Percentiles rank a stretch among this genome's conserved stretches.
phyloP scores from a whole-genome alignment of 2,329 filamentous ascomycete species.

The Verticillium zaregamsianum region DNA sequence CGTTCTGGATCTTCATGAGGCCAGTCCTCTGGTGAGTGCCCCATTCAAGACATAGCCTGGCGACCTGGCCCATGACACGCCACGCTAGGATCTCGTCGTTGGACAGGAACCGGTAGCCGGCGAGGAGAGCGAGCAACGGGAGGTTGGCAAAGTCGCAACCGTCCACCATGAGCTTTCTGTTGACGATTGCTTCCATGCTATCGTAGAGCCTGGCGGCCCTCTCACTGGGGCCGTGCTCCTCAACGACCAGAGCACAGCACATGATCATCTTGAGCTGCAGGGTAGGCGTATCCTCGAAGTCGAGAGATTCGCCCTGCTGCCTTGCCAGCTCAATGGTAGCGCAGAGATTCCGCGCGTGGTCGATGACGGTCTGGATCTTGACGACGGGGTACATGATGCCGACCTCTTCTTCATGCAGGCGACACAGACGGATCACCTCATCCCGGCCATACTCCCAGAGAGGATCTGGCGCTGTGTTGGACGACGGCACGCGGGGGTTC shows the following conservation, averaged over 20 bases:
- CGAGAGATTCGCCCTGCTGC: slow-evolving; percentile 24
- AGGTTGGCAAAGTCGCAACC: slow-evolving; percentile 41
- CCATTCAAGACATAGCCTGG: slow-evolving; percentile 73
- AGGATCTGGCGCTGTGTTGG: slow-evolving; percentile 52
- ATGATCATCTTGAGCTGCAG: slow-evolving; percentile 79
- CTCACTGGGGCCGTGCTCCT: slow-evolving; percentile 74
- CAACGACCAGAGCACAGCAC: slow-evolving; percentile 71
- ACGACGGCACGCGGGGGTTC: slow-evolving; percentile 5
- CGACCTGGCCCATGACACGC: slow-evolving; percentile 79
- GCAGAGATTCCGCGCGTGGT: slow-evolving; percentile 66
- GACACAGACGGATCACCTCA: slow-evolving; percentile 74
- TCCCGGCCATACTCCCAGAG: slow-evolving; percentile 74
- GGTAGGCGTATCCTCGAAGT: slow-evolving; percentile 50
- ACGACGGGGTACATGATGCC: slow-evolving; percentile 89
- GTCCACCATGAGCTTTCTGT: slow-evolving; percentile 59
- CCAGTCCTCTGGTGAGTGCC: slow-evolving; percentile 79
- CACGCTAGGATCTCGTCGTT: slow-evolving; percentile 85
- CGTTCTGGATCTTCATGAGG: slow-evolving; percentile 63
- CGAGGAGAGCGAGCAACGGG: slow-evolving; percentile 47
- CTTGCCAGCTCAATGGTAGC: slow-evolving; percentile 62
- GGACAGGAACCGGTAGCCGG: slow-evolving; percentile 74
- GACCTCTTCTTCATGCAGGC: slow-evolving; percentile 83
- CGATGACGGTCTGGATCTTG: slow-evolving; percentile 66
- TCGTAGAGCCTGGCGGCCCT: slow-evolving; percentile 70
- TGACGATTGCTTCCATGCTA: slow-evolving; percentile 67